These are phyloP conservation scores for Megacollybia marginata DNA, from an alignment of 768 basidiomycete species.

Conservation along the genomic window DNA sequence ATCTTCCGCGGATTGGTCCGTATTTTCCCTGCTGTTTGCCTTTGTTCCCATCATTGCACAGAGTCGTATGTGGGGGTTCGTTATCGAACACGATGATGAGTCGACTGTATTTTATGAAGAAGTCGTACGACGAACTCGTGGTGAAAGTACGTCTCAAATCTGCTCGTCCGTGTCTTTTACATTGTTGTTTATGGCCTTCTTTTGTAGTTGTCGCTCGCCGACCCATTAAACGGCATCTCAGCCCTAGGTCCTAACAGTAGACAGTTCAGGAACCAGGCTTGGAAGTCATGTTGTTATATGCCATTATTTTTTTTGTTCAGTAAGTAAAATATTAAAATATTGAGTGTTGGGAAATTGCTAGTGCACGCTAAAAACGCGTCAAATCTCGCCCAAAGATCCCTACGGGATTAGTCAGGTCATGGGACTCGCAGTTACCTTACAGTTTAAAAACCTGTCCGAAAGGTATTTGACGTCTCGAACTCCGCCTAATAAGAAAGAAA, in stretches of 20 bases:
- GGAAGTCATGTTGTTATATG: too few relatives aligned
- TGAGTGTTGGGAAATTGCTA: too few relatives aligned
- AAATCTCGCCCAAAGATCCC: conserved; percentile 75
- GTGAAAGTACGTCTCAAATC: too few relatives aligned
- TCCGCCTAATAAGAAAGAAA: conserved; percentile 5
- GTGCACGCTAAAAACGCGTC: conserved; percentile 46
- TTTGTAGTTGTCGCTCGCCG: too few relatives aligned
- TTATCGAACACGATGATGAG: conserved; percentile 44
- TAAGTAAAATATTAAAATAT: too few relatives aligned
- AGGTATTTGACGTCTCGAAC: conserved; percentile 2
- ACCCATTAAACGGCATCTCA: too few relatives aligned
- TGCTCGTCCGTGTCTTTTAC: too few relatives aligned
- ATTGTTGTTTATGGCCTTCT: too few relatives aligned
- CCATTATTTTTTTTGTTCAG: too few relatives aligned
- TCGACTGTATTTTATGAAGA: conserved; percentile 32
- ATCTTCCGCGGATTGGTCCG: conserved; percentile 80
- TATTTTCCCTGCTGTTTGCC: conserved; percentile 4
- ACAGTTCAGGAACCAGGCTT: too few relatives aligned
- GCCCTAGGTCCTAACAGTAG: too few relatives aligned
- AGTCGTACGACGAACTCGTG: conserved; percentile 13
- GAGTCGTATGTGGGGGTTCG: conserved; percentile 47
- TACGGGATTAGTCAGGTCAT: conserved; percentile 15
- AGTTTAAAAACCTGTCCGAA: conserved; percentile 56
- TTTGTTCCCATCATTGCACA: conserved; percentile 10
- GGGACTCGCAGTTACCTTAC: conserved; percentile 27